Conservation (phyloP, 2,329 filamentous ascomycete genomes). For the Fusarium xyrophilum region DNA sequence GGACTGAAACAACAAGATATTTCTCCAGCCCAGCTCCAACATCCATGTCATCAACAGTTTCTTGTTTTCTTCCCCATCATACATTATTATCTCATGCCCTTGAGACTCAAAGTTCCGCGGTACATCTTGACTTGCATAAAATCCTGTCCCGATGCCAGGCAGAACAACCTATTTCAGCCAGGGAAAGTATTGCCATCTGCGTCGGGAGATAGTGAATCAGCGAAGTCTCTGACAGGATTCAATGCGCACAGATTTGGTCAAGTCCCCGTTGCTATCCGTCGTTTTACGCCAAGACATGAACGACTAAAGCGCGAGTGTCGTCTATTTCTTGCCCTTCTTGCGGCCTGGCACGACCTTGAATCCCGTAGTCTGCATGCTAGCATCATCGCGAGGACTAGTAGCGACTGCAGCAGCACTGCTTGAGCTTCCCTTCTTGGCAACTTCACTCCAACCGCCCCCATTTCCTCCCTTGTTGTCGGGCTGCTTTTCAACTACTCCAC, state of each 20-base stretch:
- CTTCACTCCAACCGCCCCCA: conserved; percentile 88
- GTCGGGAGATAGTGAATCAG: not conserved
- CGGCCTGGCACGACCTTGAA: conserved; percentile 93
- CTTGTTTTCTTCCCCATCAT: not conserved
- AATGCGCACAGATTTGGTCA: conserved; percentile 11
- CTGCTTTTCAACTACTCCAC: conserved; percentile 83
- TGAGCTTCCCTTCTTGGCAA: conserved; percentile 85
- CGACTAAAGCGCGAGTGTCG: no score
- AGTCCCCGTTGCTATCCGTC: no score
- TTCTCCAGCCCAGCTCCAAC: conserved; percentile 1
- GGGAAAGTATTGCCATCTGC: not conserved
- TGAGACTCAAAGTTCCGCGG: not conserved
- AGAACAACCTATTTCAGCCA: not conserved
- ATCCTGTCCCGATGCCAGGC: not conserved
- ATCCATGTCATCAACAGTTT: not conserved
- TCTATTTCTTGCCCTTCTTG: conserved; percentile 86
- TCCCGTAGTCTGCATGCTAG: conserved; percentile 58
- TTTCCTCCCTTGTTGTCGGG: conserved; percentile 57
- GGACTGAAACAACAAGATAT: conserved; percentile 1
- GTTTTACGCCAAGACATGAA: no score
- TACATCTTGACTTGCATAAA: not conserved
- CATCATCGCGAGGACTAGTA: conserved; percentile 52
- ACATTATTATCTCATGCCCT: conserved; percentile 6
- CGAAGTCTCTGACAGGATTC: conserved; percentile 8
- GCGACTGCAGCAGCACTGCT: conserved; percentile 36